Conservation (phyloP, 1,284 basidiomycete genomes). For the Melampsora larici-populina region DNA sequence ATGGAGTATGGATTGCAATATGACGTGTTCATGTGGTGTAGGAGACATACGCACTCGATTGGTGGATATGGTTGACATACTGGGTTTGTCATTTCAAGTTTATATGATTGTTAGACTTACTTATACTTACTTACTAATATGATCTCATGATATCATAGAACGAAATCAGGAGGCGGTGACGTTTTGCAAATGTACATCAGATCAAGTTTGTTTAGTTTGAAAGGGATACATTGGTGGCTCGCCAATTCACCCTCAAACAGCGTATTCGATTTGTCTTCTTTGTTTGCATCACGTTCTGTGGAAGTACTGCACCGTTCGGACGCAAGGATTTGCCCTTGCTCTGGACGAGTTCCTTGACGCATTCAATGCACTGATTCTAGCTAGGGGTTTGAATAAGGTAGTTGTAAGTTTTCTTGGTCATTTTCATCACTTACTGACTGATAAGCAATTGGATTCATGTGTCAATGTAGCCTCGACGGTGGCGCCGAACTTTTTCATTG, state of each 20-base stretch:
- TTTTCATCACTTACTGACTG: too few species aligned
- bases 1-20: too few species aligned
- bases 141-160: background rate
- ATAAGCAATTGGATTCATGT: background rate
- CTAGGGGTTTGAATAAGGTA: too few species aligned
- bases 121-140: too few species aligned
- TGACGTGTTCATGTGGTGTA: too few species aligned
- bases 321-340: too few species aligned
- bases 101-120: too few species aligned
- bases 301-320: background rate
- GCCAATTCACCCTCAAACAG: background rate
- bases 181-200: background rate
- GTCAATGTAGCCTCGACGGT: background rate
- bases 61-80: too few species aligned
- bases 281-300: background rate
- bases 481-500: background rate
- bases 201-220: background rate
- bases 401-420: too few species aligned
- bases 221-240: background rate
- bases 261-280: background rate
- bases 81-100: too few species aligned
- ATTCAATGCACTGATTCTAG: too few species aligned
- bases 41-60: too few species aligned
- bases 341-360: background rate
- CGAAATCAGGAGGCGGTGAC: background rate